phyloP scores from a whole-genome alignment of 2,329 filamentous ascomycete genomes.

The Exophiala lecanii-corni region DNA sequence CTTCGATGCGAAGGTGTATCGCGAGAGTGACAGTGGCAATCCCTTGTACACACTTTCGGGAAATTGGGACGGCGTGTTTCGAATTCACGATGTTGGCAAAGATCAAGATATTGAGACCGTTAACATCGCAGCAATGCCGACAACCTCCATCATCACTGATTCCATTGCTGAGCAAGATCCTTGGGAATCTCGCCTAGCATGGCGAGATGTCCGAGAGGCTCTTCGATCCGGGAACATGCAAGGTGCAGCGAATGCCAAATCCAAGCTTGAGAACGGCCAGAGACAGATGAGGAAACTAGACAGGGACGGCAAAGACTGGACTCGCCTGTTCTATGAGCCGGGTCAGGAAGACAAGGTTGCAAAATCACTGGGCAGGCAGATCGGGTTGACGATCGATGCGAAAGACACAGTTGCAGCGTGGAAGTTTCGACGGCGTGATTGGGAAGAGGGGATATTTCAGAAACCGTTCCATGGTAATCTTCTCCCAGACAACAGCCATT shows the following conservation, averaged over 20 bases:
- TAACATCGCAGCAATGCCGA: conserved; percentile 53
- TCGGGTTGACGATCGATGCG: conserved; percentile 7
- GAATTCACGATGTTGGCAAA: conserved; percentile 64
- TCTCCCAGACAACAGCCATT: conserved; percentile 17
- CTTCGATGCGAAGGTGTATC: conserved; percentile 22
- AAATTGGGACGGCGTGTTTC: conserved; percentile 57
- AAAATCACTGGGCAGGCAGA: conserved; percentile 3
- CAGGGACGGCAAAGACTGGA: conserved; percentile 71
- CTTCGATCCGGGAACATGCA: conserved; percentile 84
- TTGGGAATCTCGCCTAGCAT: conserved; percentile 81
- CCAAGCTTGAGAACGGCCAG: conserved; percentile 85
- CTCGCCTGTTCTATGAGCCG: conserved; percentile 69
- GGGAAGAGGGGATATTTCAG: conserved; percentile 10
- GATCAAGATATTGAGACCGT: conserved; percentile 54
- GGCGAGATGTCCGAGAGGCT: conserved; percentile 76
- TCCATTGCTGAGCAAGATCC: conserved; percentile 76
- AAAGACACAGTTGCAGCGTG: conserved; percentile 15
- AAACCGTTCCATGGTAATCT: conserved; percentile 20
- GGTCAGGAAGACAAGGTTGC: conserved; percentile 5
- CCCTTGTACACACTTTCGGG: conserved; percentile 23
- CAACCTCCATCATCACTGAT: conserved; percentile 66
- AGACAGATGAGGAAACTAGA: conserved; percentile 71
- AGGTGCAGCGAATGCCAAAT: conserved; percentile 70
- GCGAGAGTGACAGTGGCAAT: conserved; percentile 8
- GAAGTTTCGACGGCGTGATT: conserved; percentile 15